Conservation (phyloP, 2,329 filamentous ascomycete genomes). For the Pezicula carpinea region DNA sequence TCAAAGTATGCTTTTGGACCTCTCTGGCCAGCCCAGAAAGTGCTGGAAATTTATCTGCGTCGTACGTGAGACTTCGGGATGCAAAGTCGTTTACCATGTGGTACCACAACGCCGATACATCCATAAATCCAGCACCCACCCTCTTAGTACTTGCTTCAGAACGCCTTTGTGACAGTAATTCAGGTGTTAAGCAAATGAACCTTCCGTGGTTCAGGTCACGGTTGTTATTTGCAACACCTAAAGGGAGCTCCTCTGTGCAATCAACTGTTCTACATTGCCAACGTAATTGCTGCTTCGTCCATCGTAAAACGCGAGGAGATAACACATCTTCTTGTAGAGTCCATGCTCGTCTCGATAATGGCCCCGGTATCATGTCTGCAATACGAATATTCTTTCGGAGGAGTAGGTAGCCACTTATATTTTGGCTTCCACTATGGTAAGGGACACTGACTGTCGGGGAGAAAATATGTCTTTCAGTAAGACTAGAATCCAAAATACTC, state of each 20-base stretch:
- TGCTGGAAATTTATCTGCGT: constrained; percentile 2
- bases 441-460: neutral
- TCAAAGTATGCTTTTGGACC: neutral
- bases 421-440: neutral
- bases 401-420: neutral
- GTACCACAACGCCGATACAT: constrained; percentile 1
- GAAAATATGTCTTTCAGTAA: neutral
- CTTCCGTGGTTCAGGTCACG: neutral
- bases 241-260: neutral
- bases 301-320: constrained; percentile 2
- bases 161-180: neutral
- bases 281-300: neutral
- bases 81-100: constrained; percentile 2
- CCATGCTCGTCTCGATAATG: constrained; percentile 1
- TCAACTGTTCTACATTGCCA: neutral
- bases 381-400: neutral
- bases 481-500: neutral
- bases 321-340: constrained; percentile 4
- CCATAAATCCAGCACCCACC: neutral
- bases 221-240: neutral
- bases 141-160: neutral
- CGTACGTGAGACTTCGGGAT: constrained; percentile 2
- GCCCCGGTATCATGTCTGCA: neutral
- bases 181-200: neutral
- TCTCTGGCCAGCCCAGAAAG: constrained; percentile 1